These are phyloP conservation scores for Penicillium sp. DNA, from an alignment of 2,329 filamentous ascomycete species.

Conservation along the genomic window DNA sequence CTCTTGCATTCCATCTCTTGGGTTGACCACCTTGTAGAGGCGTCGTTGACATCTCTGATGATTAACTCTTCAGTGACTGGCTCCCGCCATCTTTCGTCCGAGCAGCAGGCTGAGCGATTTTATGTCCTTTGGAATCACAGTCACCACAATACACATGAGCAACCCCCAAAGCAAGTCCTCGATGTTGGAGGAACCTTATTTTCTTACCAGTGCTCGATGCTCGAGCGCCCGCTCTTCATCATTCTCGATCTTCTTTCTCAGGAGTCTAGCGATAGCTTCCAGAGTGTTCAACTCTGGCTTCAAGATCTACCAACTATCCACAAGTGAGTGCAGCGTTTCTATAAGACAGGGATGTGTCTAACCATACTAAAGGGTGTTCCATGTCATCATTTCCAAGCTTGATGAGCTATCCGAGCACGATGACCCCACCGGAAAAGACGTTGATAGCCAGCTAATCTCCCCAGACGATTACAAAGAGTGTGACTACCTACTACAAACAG, in stretches of 20 bases:
- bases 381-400: slow-evolving; percentile 38
- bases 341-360: slow-evolving; percentile 11
- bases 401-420: slow-evolving; percentile 33
- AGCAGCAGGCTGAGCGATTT: slow-evolving; percentile 41
- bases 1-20: slow-evolving; percentile 74
- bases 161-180: slow-evolving; percentile 34
- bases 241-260: slow-evolving; percentile 77
- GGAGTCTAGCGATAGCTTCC: slow-evolving; percentile 71
- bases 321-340: slow-evolving; percentile 40
- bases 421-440: slow-evolving; percentile 16
- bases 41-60: slow-evolving; percentile 71
- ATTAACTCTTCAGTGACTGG: slow-evolving; percentile 47
- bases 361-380: slow-evolving; percentile 35
- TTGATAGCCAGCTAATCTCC: slow-evolving; percentile 50
- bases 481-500: slow-evolving; percentile 73
- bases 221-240: slow-evolving; percentile 79
- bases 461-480: slow-evolving; percentile 72
- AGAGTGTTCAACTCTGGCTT: slow-evolving; percentile 80
- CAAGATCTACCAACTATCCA: slow-evolving; percentile 57
- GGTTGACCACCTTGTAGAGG: slow-evolving; percentile 74
- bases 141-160: slow-evolving; percentile 41
- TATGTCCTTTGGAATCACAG: slow-evolving; percentile 48
- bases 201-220: slow-evolving; percentile 57
- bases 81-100: slow-evolving; percentile 32
- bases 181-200: slow-evolving; percentile 31